Evolutionary conservation across 2,329 filamentous ascomycete species (phyloP), one percentile per base, ranked within the genome.

Genomic region (Aspergillus fumigatiaffinis): DNA sequence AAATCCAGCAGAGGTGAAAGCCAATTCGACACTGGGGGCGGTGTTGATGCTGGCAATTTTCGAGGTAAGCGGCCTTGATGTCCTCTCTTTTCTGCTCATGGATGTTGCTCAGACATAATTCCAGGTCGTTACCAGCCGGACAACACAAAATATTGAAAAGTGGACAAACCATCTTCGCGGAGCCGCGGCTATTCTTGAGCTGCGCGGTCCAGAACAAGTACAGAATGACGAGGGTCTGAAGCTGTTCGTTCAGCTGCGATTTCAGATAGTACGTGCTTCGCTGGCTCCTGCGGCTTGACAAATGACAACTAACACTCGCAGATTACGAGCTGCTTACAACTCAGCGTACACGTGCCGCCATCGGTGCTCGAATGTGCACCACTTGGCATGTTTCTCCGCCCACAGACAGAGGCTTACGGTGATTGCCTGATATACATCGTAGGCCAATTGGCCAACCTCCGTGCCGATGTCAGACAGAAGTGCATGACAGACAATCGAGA

Each of bases 1-100:
- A 44, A 66, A 74, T 53, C 60, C 66, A 7, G 66, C 64, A 20
- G 67, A 74, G 47, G 74, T 72, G n/a, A 74, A 64, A 42, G 65
- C 69, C 23, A 73, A 76, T 57, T 72, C 79, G 49, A 76, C 80
- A 9, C 76, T 82, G 17, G 76, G 84, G 61, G 77, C 80, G 7
- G 81, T 86, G 29, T 75, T 87, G 46, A 77, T 84, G 63, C 78
- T 87, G 61, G 83, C 84, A 50, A 76, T 86, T 68, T 87, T 84
- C 60, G 84, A 87, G 77, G 84, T 86, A 71, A 65, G 73, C 28
- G 14, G 42, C 38, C 52, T 38, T 10, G 28, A 48, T 6, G 47
- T 48, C 7, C 49, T 38, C 12, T 48, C 20, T 20, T 3, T 49
- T 12, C 3, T 6, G n/a, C 23, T 12, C 29, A 6, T n/a, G 54